These are phyloP conservation scores for Mucor velutinosus DNA, from an alignment of 371 early-diverging fungal species.

Conservation along the genomic window DNA sequence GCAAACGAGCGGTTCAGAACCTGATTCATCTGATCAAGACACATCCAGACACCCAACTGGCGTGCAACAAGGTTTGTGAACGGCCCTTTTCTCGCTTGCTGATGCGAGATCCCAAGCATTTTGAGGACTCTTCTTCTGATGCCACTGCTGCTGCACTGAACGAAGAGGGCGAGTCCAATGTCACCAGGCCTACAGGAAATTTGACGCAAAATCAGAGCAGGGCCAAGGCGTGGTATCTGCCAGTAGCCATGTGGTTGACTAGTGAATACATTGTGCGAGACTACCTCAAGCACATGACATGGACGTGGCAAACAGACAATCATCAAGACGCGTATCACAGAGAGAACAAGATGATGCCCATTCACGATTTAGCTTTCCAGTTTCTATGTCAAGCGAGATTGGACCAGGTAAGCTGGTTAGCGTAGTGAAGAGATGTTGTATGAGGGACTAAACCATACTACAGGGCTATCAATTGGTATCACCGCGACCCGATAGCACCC, in stretches of 20 bases:
- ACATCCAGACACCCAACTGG: slow-evolving; percentile 15
- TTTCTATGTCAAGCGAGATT: slow-evolving; percentile 71
- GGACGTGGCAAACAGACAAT: slow-evolving; percentile 68
- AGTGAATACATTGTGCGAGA: slow-evolving; percentile 58
- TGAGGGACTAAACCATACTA: too few species aligned
- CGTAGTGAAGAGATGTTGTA: background rate
- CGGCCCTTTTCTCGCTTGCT: slow-evolving; percentile 54
- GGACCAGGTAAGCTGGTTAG: slow-evolving; percentile 53
- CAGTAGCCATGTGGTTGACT: slow-evolving; percentile 41
- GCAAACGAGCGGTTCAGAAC: slow-evolving; percentile 28
- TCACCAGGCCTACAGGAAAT: background rate
- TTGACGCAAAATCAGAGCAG: slow-evolving; percentile 16
- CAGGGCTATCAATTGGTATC: slow-evolving; percentile 56
- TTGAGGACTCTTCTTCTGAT: slow-evolving; percentile 1
- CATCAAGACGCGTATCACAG: slow-evolving; percentile 54
- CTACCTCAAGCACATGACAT: slow-evolving; percentile 64
- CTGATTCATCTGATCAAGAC: slow-evolving; percentile 21
- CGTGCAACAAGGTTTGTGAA: slow-evolving; percentile 43
- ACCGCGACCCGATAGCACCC: slow-evolving; percentile 59
- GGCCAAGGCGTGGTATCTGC: slow-evolving; percentile 44
- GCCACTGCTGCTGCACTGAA: background rate
- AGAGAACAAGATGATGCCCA: slow-evolving; percentile 59
- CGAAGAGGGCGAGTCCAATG: background rate
- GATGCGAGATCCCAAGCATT: slow-evolving; percentile 55
- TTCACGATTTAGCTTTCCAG: slow-evolving; percentile 74